Conservation (phyloP, 2,329 filamentous ascomycete genomes). For the Falciphora oryzae region DNA sequence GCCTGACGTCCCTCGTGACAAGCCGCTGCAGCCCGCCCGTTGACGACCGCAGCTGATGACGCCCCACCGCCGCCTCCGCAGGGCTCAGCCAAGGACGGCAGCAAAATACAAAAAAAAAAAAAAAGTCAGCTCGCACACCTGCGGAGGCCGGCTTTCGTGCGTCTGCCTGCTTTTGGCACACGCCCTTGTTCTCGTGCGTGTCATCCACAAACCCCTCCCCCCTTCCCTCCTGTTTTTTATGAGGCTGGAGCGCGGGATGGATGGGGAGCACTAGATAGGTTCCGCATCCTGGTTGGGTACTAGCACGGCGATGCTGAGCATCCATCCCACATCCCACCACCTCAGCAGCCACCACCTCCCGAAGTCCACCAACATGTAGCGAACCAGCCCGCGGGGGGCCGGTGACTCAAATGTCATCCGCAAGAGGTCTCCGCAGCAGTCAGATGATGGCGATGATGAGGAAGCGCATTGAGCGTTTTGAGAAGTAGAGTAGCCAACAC, state of each 20-base stretch:
- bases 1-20: neutral
- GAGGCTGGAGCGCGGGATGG: neutral
- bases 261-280: neutral
- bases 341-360: neutral
- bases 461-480: neutral
- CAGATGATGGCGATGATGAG: neutral
- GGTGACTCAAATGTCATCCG: neutral
- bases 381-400: neutral
- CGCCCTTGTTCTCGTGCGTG: too few species aligned
- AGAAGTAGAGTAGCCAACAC: neutral
- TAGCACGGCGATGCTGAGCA: neutral
- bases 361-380: neutral
- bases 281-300: neutral
- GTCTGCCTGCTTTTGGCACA: neutral
- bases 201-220: too few species aligned
- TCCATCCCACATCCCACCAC: neutral
- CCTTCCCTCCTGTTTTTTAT: neutral
- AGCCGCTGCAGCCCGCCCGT: neutral
- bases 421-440: neutral
- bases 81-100: neutral
- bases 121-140: neutral
- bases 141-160: neutral
- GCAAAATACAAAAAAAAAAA: neutral
- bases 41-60: neutral
- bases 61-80: too few species aligned